These are phyloP conservation scores for Coriaria nepalensis DNA, from an alignment of 306 rosid genomes.

Conservation along the genomic window DNA sequence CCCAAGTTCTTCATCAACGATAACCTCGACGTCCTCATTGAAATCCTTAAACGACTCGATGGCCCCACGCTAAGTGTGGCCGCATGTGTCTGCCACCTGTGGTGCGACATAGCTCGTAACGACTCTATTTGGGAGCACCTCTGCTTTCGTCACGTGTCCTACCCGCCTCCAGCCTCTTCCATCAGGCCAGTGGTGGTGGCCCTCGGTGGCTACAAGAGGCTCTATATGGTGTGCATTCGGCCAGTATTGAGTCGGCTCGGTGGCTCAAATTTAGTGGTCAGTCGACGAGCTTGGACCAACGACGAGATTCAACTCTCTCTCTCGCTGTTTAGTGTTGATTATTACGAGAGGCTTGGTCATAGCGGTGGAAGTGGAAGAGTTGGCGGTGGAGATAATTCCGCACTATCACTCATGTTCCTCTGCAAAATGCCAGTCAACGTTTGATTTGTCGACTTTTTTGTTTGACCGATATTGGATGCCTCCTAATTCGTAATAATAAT, in stretches of 20 bases:
- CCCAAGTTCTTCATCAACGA: conserved; percentile 68
- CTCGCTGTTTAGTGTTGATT: conserved; percentile 70
- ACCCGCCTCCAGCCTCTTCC: conserved; percentile 35
- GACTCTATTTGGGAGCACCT: conserved; percentile 91
- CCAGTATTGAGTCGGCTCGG: conserved; percentile 94
- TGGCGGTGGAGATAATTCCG: conserved; percentile 25
- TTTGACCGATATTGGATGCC: background rate
- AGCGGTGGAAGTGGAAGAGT: conserved; percentile 14
- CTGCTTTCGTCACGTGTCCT: conserved; percentile 66
- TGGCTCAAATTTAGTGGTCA: conserved; percentile 31
- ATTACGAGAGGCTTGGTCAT: conserved; percentile 32
- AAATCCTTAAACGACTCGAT: conserved; percentile 83
- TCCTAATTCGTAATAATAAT: background rate
- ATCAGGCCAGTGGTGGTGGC: conserved; percentile 54
- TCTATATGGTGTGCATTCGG: conserved; percentile 74
- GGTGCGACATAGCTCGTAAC: conserved; percentile 53
- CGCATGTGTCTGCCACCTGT: conserved; percentile 77
- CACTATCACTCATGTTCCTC: conserved; percentile 50
- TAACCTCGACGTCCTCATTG: conserved; percentile 76
- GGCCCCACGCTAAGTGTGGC: conserved; percentile 81
- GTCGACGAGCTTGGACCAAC: conserved; percentile 53
- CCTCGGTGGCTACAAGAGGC: conserved; percentile 81
- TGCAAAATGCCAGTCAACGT: conserved; percentile 40
- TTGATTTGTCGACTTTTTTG: conserved; percentile 13
- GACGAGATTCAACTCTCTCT: conserved; percentile 84